Evolutionary conservation across 306 rosid genomes (phyloP).

Genomic region (Prinsepia uniflora): DNA sequence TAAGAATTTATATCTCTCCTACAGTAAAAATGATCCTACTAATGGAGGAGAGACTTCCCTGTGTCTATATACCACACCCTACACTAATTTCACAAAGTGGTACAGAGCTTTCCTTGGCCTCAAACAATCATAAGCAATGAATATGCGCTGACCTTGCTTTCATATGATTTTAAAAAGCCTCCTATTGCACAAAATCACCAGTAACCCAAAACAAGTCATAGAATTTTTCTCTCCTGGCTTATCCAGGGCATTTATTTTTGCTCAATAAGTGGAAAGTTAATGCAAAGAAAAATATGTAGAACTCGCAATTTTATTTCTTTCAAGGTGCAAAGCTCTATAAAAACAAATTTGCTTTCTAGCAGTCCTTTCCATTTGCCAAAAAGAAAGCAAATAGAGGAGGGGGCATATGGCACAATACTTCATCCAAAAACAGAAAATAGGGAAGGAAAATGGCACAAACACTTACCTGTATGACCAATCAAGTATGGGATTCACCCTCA

Average conservation of each 20-base stretch:
- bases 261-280: not conserved
- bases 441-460: constrained; percentile 16
- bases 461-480: constrained; percentile 92
- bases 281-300: not conserved
- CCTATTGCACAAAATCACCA: not conserved
- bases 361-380: constrained; percentile 16
- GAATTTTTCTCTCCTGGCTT: not conserved
- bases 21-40: no score
- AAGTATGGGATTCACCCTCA: constrained; percentile 97
- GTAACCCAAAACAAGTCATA: not conserved
- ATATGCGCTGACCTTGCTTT: no score
- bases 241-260: not conserved
- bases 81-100: no score
- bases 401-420: constrained; percentile 13
- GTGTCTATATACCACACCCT: no score
- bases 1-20: no score
- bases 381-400: constrained; percentile 1
- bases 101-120: no score
- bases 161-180: not conserved
- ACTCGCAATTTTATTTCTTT: not conserved
- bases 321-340: not conserved
- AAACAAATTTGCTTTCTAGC: not conserved
- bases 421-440: not conserved
- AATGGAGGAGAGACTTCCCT: no score
- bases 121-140: no score